Conservation (phyloP, 2,329 filamentous ascomycete genomes). For the Penicillium aurantiogriseum region DNA sequence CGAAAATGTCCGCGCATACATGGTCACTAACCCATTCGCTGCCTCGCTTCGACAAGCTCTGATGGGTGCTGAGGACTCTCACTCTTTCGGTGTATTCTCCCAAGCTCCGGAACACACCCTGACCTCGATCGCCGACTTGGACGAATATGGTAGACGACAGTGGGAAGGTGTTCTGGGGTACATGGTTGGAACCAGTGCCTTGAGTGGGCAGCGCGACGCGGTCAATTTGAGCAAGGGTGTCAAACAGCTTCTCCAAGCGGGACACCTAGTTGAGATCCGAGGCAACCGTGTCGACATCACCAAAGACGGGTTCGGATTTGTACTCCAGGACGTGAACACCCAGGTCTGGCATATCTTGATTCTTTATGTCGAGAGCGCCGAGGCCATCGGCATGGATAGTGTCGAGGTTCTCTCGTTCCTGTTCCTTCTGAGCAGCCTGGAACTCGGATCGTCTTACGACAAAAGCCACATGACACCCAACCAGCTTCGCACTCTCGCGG, state of each 20-base stretch:
- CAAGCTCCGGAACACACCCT: constrained; percentile 60
- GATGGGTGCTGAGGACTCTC: constrained; percentile 79
- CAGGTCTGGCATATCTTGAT: constrained; percentile 96
- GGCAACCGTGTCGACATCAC: constrained; percentile 70
- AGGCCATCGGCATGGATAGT: constrained; percentile 72
- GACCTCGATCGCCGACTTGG: constrained; percentile 70
- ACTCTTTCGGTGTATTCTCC: constrained; percentile 88
- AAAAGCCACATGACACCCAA: constrained; percentile 78
- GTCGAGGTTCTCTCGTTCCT: constrained; percentile 95
- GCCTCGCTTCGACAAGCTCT: constrained; percentile 80
- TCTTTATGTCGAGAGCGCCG: constrained; percentile 84
- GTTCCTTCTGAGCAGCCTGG: constrained; percentile 89
- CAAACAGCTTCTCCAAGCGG: constrained; percentile 76
- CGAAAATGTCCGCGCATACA: constrained; percentile 66
- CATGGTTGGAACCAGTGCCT: constrained; percentile 65
- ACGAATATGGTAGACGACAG: constrained; percentile 79
- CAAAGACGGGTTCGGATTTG: constrained; percentile 87
- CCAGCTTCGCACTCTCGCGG: constrained; percentile 83
- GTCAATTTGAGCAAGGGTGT: constrained; percentile 69
- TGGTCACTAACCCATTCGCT: constrained; percentile 78
- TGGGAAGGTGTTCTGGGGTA: constrained; percentile 98
- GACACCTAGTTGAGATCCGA: constrained; percentile 70
- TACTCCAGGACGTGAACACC: constrained; percentile 91
- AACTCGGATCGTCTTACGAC: constrained; percentile 87
- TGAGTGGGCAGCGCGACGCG: constrained; percentile 48